Base-by-base conservation (phyloP, 805 yeast species). In the Ogataea henricii region DNA sequence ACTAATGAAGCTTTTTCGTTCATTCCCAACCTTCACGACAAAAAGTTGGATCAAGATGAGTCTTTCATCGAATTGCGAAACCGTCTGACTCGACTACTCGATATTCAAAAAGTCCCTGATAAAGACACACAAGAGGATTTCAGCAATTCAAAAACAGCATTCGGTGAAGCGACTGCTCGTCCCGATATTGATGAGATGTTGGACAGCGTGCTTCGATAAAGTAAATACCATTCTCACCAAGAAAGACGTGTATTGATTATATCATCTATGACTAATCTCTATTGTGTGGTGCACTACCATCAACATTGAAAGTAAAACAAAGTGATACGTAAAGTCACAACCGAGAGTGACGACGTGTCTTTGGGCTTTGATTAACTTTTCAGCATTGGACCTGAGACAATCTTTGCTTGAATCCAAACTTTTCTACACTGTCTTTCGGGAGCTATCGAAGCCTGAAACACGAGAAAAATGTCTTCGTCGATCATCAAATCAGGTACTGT, bases 401-500 rank as follows among this genome's bases (percentile, higher is more conserved):
- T 12, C n/a, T 27, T 27, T 12, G n/a, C n/a, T 34, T 17, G 21
- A 20, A 18, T 5, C 37, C 10, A 20, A 34, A 20, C 17, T 32
- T n/a, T 7, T 10, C 17, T n/a, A 3, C 18, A 32, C n/a, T n/a
- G n/a, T 16, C 7, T 32, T 32, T 14, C 16, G 18, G 34, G n/a
- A 13, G n/a, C 34, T 13, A 30, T 22, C 8, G 8, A 8, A 22
- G 14, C n/a, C n/a, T 18, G 17, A 10, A 17, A 10, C 21, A 18
- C 27, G n/a, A n/a, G n/a, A n/a, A 37, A 40, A 2, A 56, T 52
- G 53, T 10, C 50, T 3, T 40, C 59, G 33, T 56, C 65, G 38
- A 55, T 64, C 32, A 45, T 36, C 10, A 51, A 49, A 16, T 49
- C 59, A 4, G 54, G 47, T 17, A 68, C 73, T 7, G 76, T 79